Base-by-base conservation (phyloP, 306 rosid species). In the Cucurbita pepo region DNA sequence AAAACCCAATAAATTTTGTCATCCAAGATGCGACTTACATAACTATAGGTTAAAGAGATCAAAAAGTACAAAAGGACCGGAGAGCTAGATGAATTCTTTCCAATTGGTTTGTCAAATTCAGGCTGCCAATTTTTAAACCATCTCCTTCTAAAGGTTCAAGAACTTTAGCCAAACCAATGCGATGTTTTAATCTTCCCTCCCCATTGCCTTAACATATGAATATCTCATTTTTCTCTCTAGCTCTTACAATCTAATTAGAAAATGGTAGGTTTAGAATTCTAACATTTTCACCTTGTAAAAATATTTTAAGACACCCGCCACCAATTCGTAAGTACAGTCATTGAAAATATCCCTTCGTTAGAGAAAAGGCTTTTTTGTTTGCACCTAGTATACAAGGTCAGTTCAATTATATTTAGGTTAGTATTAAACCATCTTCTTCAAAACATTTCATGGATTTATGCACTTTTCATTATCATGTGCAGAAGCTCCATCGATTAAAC, bases 1-100 rank as follows among this genome's bases (percentile, higher is more conserved):
- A 88, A 69, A 48, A 75, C 61, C 78, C 78, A 78, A 74, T 63
- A 65, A 38, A 80, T 2, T 54, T 72, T 69, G 60, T 75, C 57
- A 67, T 76, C 66, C 67, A 40, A 63, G 45, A n/a, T 37, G 58
- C 18, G 7, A n/a, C 7, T 53, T 5, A 7, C 25, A 36, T 18
- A 36, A 30, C 16, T 38, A 36, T 22, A 21, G 5, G 13, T 69
- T 36, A 37, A 51, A 15, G 56, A 51, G 56, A 51, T 51, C 9
- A 3, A 8, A 3, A 51, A 51, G 56, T 51, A 5, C 56, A 51
- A 15, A 51, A 51, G 19, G 3, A 51, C 56, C 3, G 1, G 1
- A 51, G 3, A 51, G 19, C 54, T 50, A 50, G 7, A 50, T 6
- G 56, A 51, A 15, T 16, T 18, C 8, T 51, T 19, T 51, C 56